These are phyloP conservation scores for Tylopilus orsonianus DNA, from an alignment of 1,284 basidiomycete genomes.

Conservation along the genomic window DNA sequence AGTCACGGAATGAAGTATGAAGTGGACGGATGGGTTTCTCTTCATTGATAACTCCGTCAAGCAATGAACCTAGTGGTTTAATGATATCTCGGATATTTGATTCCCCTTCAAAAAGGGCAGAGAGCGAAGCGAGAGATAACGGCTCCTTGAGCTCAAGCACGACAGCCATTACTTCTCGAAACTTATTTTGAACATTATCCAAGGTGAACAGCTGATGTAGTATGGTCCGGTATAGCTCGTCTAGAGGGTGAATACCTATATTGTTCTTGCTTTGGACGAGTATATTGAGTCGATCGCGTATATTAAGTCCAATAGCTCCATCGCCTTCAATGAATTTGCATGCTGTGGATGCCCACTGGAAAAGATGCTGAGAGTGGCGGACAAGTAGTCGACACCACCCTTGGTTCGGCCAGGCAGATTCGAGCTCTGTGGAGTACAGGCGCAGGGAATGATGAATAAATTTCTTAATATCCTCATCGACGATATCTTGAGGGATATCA, in stretches of 20 bases:
- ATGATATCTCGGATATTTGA: too few species aligned
- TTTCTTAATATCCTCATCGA: conserved; percentile 21
- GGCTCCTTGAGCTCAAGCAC: conserved; percentile 14
- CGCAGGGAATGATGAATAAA: conserved; percentile 19
- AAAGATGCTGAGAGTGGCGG: conserved; percentile 19
- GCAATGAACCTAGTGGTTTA: too few species aligned
- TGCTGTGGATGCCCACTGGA: conserved; percentile 26
- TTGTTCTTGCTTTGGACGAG: conserved; percentile 9
- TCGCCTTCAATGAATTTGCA: conserved; percentile 25
- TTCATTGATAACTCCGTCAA: too few species aligned
- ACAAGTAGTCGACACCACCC: conserved; percentile 20
- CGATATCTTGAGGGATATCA: conserved; percentile 10
- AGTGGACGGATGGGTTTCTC: too few species aligned
- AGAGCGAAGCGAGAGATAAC: too few species aligned
- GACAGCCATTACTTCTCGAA: conserved; percentile 23
- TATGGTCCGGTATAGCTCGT: conserved; percentile 21
- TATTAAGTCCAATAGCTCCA: conserved; percentile 12
- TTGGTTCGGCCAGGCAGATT: conserved; percentile 17
- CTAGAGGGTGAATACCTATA: conserved; percentile 12
- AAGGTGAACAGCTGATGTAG: conserved; percentile 18
- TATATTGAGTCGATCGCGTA: conserved; percentile 9
- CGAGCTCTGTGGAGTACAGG: conserved; percentile 9
- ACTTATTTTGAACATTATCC: conserved; percentile 7
- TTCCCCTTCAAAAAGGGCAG: too few species aligned
- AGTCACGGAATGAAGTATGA: too few species aligned